These are phyloP conservation scores for Fibroporia radiculosa DNA, from an alignment of 768 basidiomycete genomes.

Conservation along the genomic window DNA sequence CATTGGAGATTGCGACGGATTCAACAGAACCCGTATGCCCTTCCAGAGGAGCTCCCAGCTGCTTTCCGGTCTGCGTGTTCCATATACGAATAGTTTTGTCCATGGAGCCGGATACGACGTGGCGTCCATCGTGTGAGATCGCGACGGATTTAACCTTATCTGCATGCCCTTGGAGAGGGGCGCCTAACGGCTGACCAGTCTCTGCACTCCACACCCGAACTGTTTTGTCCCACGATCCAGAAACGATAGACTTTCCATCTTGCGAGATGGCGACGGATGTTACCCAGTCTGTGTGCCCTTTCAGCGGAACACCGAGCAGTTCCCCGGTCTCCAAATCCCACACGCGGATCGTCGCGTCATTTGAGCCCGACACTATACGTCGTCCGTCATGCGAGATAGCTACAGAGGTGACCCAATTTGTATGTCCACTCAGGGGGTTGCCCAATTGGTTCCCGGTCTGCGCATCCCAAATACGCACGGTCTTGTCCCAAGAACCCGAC, in stretches of 20 bases:
- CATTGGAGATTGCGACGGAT: no score
- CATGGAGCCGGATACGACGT: conserved; percentile 10
- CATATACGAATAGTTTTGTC: conserved; percentile 7
- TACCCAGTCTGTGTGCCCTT: conserved; percentile 14
- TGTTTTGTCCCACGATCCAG: conserved; percentile 20
- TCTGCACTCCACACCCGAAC: conserved; percentile 18
- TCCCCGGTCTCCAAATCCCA: conserved; percentile 8
- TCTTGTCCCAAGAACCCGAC: conserved; percentile 22
- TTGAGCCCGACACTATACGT: conserved; percentile 10
- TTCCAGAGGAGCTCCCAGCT: background rate
- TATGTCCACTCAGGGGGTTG: conserved; percentile 7
- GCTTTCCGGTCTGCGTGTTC: background rate
- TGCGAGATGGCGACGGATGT: conserved; percentile 18
- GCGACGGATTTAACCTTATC: conserved; percentile 13
- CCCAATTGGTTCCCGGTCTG: conserved; percentile 10
- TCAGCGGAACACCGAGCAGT: conserved; percentile 9
- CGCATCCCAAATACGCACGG: conserved; percentile 21
- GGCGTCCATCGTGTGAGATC: conserved; percentile 22
- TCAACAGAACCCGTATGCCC: no score
- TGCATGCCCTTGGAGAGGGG: conserved; percentile 18
- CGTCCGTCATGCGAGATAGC: conserved; percentile 13
- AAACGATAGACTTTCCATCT: conserved; percentile 18
- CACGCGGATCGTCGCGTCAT: conserved; percentile 8
- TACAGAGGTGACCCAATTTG: conserved; percentile 23
- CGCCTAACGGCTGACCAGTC: conserved; percentile 15